phyloP scores from a whole-genome alignment of 805 yeast species.

The Jamesozyma rosinii region DNA sequence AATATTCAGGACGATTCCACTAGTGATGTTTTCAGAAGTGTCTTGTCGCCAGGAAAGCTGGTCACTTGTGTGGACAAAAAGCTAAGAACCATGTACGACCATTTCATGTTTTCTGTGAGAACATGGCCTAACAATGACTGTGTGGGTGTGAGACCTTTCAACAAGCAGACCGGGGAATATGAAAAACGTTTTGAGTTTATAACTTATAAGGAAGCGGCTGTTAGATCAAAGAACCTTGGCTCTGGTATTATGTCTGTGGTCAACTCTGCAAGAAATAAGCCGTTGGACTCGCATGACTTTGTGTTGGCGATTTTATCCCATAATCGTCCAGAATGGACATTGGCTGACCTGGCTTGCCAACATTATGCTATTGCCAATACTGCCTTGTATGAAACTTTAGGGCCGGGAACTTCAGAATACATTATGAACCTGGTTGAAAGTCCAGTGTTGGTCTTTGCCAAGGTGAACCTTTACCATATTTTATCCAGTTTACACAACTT shows the following conservation, averaged over 20 bases:
- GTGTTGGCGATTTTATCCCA: constrained; percentile 48
- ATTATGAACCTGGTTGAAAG: constrained; percentile 53
- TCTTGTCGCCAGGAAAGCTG: constrained; percentile 26
- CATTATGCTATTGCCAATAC: constrained; percentile 48
- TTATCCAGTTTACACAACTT: constrained; percentile 38
- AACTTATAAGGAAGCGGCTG: constrained; percentile 36
- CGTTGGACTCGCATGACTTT: constrained; percentile 33
- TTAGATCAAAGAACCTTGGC: constrained; percentile 42
- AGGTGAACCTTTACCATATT: constrained; percentile 40
- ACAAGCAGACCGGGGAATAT: constrained; percentile 32
- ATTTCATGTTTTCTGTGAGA: constrained; percentile 37
- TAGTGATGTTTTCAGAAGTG: constrained; percentile 45
- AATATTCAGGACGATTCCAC: constrained; percentile 30
- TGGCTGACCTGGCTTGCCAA: constrained; percentile 60
- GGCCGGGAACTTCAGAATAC: constrained; percentile 52
- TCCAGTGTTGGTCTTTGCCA: constrained; percentile 51
- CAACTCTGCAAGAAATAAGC: constrained; percentile 28
- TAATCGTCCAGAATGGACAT: constrained; percentile 59
- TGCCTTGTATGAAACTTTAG: constrained; percentile 49
- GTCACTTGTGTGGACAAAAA: constrained; percentile 36
- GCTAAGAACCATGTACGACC: constrained; percentile 37
- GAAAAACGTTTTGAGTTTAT: constrained; percentile 36
- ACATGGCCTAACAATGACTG: constrained; percentile 34
- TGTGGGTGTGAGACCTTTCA: constrained; percentile 37
- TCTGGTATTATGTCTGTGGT: constrained; percentile 45